A percentile compares a stretch with the other conserved stretches of the same genome.
These are phyloP conservation scores for Tetrapyrgos nigripes DNA, from an alignment of 1,284 basidiomycete species.

Conservation along the genomic window DNA sequence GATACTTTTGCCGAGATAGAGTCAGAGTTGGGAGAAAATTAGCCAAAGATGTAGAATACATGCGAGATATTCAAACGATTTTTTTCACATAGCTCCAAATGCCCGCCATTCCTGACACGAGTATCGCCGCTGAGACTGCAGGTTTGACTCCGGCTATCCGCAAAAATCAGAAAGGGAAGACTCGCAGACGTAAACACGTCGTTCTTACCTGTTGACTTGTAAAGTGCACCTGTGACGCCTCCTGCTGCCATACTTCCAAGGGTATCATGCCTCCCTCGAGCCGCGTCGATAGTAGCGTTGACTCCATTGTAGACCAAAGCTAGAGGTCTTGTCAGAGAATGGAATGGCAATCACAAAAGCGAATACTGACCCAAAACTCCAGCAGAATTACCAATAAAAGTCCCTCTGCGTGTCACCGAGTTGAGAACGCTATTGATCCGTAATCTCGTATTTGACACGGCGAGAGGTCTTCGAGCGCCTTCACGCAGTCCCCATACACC, in stretches of 20 bases:
- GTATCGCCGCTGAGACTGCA: conserved; percentile 85
- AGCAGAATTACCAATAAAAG: conserved; percentile 98
- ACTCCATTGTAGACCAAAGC: conserved; percentile 97
- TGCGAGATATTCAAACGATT: conserved; percentile 59
- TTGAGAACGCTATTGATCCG: conserved; percentile 98
- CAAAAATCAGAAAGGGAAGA: conserved; percentile 43
- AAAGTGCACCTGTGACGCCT: conserved; percentile 89
- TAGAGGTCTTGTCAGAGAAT: conserved; percentile 43
- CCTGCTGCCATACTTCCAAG: conserved; percentile 93
- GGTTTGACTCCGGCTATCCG: conserved; percentile 87
- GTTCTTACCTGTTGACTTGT: conserved; percentile 89
- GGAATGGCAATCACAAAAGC: conserved; percentile 38
- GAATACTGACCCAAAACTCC: conserved; percentile 87
- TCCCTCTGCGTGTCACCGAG: conserved; percentile 95
- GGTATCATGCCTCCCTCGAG: conserved; percentile 92
- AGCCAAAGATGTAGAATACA: conserved; percentile 57
- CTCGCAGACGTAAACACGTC: conserved; percentile 34
- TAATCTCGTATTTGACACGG: conserved; percentile 82
- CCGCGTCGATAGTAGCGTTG: conserved; percentile 91
- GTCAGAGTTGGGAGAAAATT: conserved; percentile 52
- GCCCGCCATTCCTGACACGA: conserved; percentile 90
- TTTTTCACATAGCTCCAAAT: conserved; percentile 93
- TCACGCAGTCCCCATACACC: conserved; percentile 97
- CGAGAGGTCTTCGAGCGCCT: conserved; percentile 87
- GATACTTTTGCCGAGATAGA: conserved; percentile 46